Percentiles rank a stretch among this genome's conserved stretches.
phyloP scores from a whole-genome alignment of 2,329 filamentous ascomycete species.

The Aspergillus sojae region DNA sequence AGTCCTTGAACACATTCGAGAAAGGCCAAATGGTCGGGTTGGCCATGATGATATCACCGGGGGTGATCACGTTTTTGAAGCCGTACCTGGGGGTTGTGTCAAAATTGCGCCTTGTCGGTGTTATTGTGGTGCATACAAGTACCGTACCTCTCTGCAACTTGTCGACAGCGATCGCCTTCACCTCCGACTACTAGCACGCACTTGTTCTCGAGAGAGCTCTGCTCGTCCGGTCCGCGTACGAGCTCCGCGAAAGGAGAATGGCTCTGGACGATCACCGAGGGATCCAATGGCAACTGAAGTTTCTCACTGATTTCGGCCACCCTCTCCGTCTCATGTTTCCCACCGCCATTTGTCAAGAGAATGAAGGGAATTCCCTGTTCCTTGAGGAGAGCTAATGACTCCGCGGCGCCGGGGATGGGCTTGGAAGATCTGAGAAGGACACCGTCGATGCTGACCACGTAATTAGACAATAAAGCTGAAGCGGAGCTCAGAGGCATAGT shows the following conservation, averaged over 20 bases:
- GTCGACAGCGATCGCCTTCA: conserved; percentile 66
- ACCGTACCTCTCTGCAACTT: conserved; percentile 69
- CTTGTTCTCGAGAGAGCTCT: conserved; percentile 59
- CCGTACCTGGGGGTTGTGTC: conserved; percentile 57
- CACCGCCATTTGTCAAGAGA: conserved; percentile 92
- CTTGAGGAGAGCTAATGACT: conserved; percentile 74
- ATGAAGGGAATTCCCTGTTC: conserved; percentile 83
- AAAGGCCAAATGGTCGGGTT: conserved; percentile 84
- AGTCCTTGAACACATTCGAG: conserved; percentile 63
- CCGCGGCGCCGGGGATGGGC: conserved; percentile 75
- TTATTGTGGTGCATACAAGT: not conserved
- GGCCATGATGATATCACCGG: conserved; percentile 76
- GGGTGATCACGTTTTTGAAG: conserved; percentile 80
- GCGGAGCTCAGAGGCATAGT: not conserved
- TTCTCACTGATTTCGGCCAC: conserved; percentile 69
- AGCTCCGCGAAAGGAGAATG: conserved; percentile 86
- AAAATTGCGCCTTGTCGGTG: not conserved
- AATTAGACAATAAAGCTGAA: not conserved
- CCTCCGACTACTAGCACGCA: conserved; percentile 77
- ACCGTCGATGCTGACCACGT: conserved; percentile 73
- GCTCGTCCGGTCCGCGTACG: conserved; percentile 60
- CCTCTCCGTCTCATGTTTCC: conserved; percentile 75
- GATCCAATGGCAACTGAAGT: conserved; percentile 65
- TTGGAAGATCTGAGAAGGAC: conserved; percentile 84
- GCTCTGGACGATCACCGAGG: conserved; percentile 78